phyloP scores from a whole-genome alignment of 176 grass and related monocot species.

The Oryza coarctata region DNA sequence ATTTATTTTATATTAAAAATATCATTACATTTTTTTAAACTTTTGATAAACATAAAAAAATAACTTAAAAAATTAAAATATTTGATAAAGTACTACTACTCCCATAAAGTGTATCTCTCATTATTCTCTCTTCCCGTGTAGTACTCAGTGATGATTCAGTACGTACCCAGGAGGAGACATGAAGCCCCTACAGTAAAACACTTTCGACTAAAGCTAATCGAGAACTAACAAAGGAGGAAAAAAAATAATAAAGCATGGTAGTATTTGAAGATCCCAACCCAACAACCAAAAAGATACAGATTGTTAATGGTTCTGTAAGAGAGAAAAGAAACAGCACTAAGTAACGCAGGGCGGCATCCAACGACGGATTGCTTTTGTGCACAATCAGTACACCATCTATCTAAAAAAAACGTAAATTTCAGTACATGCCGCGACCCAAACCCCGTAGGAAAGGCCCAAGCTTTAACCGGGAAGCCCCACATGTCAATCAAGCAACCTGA shows the following conservation, averaged over 20 bases:
- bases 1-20: too few species aligned
- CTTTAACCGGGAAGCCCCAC: background rate
- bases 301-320: background rate
- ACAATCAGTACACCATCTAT: background rate
- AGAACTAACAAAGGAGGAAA: slow-evolving; percentile 28
- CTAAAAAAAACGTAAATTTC: background rate
- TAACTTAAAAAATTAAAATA: background rate
- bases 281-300: background rate
- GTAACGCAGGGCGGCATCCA: background rate
- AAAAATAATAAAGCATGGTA: background rate
- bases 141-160: background rate
- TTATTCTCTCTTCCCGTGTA: background rate
- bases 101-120: background rate
- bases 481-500: background rate
- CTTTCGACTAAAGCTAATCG: slow-evolving; percentile 46
- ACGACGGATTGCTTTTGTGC: slow-evolving; percentile 2
- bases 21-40: too few species aligned
- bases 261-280: slow-evolving; percentile 16
- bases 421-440: background rate
- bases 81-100: too few species aligned
- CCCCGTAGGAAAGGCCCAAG: background rate
- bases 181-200: slow-evolving; percentile 20
- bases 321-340: slow-evolving; percentile 1
- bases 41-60: too few species aligned
- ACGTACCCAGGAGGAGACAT: background rate